phyloP scores from a whole-genome alignment of 805 yeast genomes.

The Nakazawaea ambrosiae region DNA sequence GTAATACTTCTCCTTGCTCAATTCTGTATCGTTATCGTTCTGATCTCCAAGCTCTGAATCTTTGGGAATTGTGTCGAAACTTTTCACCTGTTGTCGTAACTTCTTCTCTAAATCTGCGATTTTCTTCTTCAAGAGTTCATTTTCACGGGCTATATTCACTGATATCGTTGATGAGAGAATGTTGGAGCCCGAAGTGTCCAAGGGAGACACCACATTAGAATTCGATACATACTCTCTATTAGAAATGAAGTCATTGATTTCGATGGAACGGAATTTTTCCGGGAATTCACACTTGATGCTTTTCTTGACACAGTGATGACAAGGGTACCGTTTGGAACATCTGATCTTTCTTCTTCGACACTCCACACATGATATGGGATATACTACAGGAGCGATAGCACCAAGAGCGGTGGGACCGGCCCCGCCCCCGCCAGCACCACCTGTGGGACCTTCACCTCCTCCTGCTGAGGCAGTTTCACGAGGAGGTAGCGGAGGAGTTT shows the following conservation, averaged over 20 bases:
- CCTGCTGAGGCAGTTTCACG: too few relatives aligned
- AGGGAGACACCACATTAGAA: slow-evolving; percentile 6
- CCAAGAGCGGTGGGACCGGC: background rate
- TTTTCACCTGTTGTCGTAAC: background rate
- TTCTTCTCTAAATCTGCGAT: slow-evolving; percentile 18
- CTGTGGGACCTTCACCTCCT: background rate
- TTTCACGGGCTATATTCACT: slow-evolving; percentile 18
- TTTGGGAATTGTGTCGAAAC: slow-evolving; percentile 5
- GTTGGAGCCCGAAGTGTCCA: slow-evolving; percentile 11
- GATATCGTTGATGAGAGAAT: slow-evolving; percentile 12
- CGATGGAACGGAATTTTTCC: slow-evolving; percentile 37
- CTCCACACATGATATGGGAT: slow-evolving; percentile 25
- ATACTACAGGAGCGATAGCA: slow-evolving; percentile 1
- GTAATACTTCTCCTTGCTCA: slow-evolving; percentile 37
- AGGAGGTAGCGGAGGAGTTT: too few relatives aligned
- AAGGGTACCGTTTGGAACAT: slow-evolving; percentile 28
- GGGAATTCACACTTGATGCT: slow-evolving; percentile 37
- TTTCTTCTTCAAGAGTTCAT: slow-evolving; percentile 21
- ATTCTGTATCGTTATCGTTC: slow-evolving; percentile 19
- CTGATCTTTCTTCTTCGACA: slow-evolving; percentile 27
- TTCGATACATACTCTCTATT: slow-evolving; percentile 6
- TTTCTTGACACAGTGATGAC: slow-evolving; percentile 33
- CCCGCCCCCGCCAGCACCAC: background rate
- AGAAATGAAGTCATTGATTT: slow-evolving; percentile 17
- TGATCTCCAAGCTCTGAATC: too few relatives aligned